Evolutionary conservation across 2,329 filamentous ascomycete genomes (phyloP), one percentile per base, ranked within the genome.

Genomic region (Incumbomyces lentus): DNA sequence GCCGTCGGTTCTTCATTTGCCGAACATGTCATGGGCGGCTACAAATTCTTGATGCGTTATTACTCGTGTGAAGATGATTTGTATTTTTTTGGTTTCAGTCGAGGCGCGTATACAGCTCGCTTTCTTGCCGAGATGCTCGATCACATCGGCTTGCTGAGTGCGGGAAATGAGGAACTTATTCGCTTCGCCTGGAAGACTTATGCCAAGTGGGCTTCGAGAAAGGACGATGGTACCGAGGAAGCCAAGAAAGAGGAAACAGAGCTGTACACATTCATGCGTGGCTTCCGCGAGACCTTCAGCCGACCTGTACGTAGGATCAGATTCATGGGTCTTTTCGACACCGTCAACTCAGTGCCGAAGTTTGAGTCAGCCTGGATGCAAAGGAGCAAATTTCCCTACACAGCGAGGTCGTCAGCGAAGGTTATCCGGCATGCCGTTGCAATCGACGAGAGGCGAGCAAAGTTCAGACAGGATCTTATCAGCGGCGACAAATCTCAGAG

Each of bases 121-220:
- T 86, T 86, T 57, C 66, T 87, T 1, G 84, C 86, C 0, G 85
- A 92, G 59, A 90, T 90, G 86, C 72, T 92, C 6, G 85, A 92
- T 58, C 81, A 85, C 55, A 80, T 92, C 46, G 86, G 87, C 1
- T 70, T 93, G 0, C 70, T 93, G 12, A 82, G 81, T 11, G 81
- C 84, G 43, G 86, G 86, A 10, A 93, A 93, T 56, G 84, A 93
- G 59, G 86, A 92, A 55, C 82, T 92, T 79, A 79, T 86, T 43
- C 72, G 75, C 3, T 93, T 93, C 60, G 86, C 84, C 0, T 92
- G 86, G 85, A 88, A 84, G 60, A 81, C 82, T 0, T 88, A 87
- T 57, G 75, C 81, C 6, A 78, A 81, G 59, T 87, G 82, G 81
- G 81, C 86, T 58, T 73, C 52, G 12, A 52, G 51, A 19, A 55